A percentile compares a stretch with the other conserved stretches of the same genome.
Evolutionary conservation across 2,329 filamentous ascomycete species (phyloP).

Genomic region (Xylaria sp.): DNA sequence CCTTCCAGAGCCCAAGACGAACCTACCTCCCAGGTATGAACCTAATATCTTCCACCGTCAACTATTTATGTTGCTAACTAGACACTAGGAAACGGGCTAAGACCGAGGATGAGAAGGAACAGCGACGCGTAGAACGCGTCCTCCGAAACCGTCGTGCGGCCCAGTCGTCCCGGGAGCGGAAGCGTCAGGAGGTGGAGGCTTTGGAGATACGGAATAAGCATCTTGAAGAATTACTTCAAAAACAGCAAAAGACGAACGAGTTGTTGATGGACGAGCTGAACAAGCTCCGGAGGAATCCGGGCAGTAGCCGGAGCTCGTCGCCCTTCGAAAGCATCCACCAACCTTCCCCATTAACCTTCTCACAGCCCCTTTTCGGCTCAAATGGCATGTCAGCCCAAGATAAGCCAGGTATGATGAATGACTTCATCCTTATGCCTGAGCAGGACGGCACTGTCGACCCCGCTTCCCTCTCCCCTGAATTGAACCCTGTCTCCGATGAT

Average conservation of each 20-base stretch:
- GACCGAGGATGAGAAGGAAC: conserved; percentile 98
- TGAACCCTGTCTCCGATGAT: conserved; percentile 54
- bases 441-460: conserved; percentile 60
- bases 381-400: conserved; percentile 31
- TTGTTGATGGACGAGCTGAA: conserved; percentile 54
- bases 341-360: conserved; percentile 57
- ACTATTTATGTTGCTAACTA: conserved; percentile 30
- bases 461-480: conserved; percentile 61
- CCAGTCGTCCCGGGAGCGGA: conserved; percentile 93
- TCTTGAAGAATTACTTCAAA: conserved; percentile 64
- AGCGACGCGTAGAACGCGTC: conserved; percentile 94
- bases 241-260: conserved; percentile 59
- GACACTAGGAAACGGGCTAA: conserved; percentile 84
- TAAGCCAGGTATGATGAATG: conserved; percentile 44
- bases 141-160: conserved; percentile 94
- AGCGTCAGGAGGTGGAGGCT: conserved; percentile 84
- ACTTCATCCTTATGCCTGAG: conserved; percentile 46
- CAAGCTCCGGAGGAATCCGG: conserved; percentile 49
- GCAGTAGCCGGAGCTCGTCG: conserved; percentile 45
- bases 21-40: conserved; percentile 81
- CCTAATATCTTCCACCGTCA: conserved; percentile 2
- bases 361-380: conserved; percentile 58
- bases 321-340: conserved; percentile 47
- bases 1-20: conserved; percentile 94
- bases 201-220: conserved; percentile 76